Base-by-base conservation (phyloP, 306 rosid species). In the Abrus precatorius region DNA sequence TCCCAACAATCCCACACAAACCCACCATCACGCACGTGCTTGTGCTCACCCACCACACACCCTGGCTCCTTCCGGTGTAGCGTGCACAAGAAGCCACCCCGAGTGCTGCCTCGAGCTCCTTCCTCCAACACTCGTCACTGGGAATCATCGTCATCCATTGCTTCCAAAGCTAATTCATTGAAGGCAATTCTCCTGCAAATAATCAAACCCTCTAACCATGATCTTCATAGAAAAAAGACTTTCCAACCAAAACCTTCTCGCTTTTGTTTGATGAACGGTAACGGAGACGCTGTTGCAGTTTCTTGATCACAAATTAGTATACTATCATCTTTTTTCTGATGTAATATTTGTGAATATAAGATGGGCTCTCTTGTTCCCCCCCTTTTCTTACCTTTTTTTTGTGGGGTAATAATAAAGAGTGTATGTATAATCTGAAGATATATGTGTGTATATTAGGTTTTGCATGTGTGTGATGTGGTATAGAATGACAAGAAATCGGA, bases 11-110 rank as follows among this genome's bases (percentile, higher is more conserved):
- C 77, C 6, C 28, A 36, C 29, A 29, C 66, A 12, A 88, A 66
- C 50, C 59, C 80, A 41, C 2, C 30, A 66, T 8, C 84, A 47
- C 87, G 84, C 33, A 84, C 78, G 12, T 93, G 97, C 78, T 9
- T 82, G 74, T 93, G 98, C 57, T 80, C 98, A 28, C 98, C 93
- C 40, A 82, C 88, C 63, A 72, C 38, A 0, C 97, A 93, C 7
- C 91, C 91, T 0, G 93, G 97, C 7, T 90, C 98, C 2, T 93
- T 91, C 81, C 80, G 97, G 28, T 91, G 93, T 81, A 85, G 86
- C 79, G 54, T 60, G 69, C 98, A 93, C 86, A 87, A 87, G 81
- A 82, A 72, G 44, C 78, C 55, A 2, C 69, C 64, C 1, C 81
- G 66, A 36, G 10, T 5, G 0, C n/a, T 34, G 20, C 30, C 66